Evolutionary conservation across 2,329 filamentous ascomycete species (phyloP).

Genomic region (Talaromyces piceae): DNA sequence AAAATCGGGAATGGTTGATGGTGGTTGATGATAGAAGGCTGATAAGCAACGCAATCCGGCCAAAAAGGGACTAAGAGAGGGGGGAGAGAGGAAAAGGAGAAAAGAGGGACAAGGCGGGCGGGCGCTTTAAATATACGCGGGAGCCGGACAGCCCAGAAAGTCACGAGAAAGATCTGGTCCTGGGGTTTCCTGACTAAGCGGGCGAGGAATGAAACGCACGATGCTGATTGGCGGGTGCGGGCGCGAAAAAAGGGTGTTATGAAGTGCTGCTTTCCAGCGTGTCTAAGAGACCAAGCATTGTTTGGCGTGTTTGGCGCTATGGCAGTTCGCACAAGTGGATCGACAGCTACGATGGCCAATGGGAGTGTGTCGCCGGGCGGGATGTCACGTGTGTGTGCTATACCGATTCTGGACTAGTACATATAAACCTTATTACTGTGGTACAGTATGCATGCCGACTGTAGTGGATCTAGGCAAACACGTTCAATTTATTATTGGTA

Average conservation of each 20-base stretch:
- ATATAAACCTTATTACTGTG: neutral
- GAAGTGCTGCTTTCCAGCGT: constrained; percentile 31
- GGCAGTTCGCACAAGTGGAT: too few relatives aligned
- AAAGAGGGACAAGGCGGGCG: constrained; percentile 11
- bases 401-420: too few relatives aligned
- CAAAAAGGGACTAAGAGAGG: constrained; percentile 8
- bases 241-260: constrained; percentile 31
- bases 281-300: constrained; percentile 15
- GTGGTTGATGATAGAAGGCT: neutral
- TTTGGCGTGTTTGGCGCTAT: neutral
- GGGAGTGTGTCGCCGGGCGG: neutral
- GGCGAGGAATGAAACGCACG: constrained; percentile 13
- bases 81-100: constrained; percentile 12
- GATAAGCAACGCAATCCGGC: constrained; percentile 5
- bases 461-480: too few relatives aligned
- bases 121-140: constrained; percentile 14
- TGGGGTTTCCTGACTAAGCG: constrained; percentile 18
- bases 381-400: neutral
- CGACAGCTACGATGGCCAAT: too few relatives aligned
- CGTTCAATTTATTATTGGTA: too few relatives aligned
- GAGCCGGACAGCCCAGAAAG: neutral
- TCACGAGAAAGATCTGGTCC: constrained; percentile 4
- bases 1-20: neutral
- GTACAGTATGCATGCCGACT: too few relatives aligned
- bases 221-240: constrained; percentile 26